These are phyloP conservation scores for Pseudogymnoascus pannorum DNA, from an alignment of 2,329 filamentous ascomycete genomes.

Conservation along the genomic window DNA sequence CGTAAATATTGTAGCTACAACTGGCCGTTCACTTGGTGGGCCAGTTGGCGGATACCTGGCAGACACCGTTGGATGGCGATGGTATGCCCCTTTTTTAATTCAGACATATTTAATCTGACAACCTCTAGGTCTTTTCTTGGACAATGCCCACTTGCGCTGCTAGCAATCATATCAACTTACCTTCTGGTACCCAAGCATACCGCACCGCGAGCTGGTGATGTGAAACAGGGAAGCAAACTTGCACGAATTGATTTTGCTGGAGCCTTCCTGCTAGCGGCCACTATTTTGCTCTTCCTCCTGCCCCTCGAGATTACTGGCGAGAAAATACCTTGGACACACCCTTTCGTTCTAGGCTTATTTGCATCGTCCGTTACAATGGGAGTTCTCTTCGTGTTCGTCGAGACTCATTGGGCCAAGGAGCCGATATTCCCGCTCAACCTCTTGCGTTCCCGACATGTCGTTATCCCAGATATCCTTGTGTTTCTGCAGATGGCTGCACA, in stretches of 20 bases:
- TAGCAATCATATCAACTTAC: conserved; percentile 15
- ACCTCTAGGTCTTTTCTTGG: background rate
- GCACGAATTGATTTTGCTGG: conserved; percentile 53
- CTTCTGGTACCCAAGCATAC: conserved; percentile 8
- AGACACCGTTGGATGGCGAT: conserved; percentile 59
- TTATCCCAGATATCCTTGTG: conserved; percentile 46
- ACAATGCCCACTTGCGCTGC: background rate
- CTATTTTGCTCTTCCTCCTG: conserved; percentile 38
- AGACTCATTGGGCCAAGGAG: conserved; percentile 40
- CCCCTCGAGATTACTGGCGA: conserved; percentile 43
- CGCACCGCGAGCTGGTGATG: conserved; percentile 11
- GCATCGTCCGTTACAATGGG: conserved; percentile 25
- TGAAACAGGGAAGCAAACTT: conserved; percentile 28
- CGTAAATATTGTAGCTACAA: conserved; percentile 44
- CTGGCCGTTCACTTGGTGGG: conserved; percentile 44
- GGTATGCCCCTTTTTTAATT: conserved; percentile 29
- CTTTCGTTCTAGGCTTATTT: conserved; percentile 29
- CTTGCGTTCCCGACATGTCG: conserved; percentile 43
- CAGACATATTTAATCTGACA: background rate
- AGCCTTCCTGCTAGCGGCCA: conserved; percentile 36
- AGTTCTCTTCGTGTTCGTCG: conserved; percentile 24
- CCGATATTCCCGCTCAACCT: conserved; percentile 53
- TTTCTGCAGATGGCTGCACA: conserved; percentile 51
- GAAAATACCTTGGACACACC: conserved; percentile 32
- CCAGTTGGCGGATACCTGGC: conserved; percentile 51